Conservation (phyloP, 2,329 filamentous ascomycete genomes). For the Alternaria brassicicola region DNA sequence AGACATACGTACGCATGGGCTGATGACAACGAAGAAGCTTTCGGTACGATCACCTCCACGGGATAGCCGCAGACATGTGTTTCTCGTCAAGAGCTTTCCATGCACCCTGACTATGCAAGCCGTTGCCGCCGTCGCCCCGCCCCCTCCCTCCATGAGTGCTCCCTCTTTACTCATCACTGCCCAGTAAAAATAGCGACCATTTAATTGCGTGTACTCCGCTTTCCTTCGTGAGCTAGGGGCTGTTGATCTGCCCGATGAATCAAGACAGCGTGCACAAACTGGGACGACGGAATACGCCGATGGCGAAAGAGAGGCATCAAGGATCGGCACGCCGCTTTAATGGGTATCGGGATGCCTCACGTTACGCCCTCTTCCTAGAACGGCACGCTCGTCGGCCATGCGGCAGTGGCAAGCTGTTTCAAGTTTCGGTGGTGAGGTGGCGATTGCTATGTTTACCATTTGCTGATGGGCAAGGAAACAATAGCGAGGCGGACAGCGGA, state of each 20-base stretch:
- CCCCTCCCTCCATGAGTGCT: conserved; percentile 1
- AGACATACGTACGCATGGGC: not conserved
- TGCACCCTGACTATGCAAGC: not conserved
- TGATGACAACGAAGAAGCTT: conserved; percentile 8
- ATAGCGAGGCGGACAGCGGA: not conserved
- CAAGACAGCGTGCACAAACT: not conserved
- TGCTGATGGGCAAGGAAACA: not conserved
- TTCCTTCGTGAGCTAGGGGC: not conserved
- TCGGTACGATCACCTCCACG: conserved; percentile 1
- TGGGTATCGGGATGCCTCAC: conserved; percentile 7
- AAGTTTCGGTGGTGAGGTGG: conserved; percentile 1
- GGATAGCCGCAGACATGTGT: not conserved
- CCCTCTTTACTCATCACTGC: conserved; percentile 1
- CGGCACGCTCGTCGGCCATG: conserved; percentile 9
- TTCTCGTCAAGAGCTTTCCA: conserved; percentile 4
- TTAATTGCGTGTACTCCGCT: conserved; percentile 8
- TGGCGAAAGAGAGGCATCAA: conserved; percentile 3
- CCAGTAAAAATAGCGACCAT: not conserved
- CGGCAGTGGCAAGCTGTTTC: conserved; percentile 13
- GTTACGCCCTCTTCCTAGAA: not conserved
- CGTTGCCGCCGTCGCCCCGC: conserved; percentile 1
- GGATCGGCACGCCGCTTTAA: conserved; percentile 9
- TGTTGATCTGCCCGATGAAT: conserved; percentile 1
- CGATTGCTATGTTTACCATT: conserved; percentile 7
- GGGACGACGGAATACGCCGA: conserved; percentile 8